Conservation (phyloP, 192 early-diverging fungal genomes). For the Piromyces sp. region DNA sequence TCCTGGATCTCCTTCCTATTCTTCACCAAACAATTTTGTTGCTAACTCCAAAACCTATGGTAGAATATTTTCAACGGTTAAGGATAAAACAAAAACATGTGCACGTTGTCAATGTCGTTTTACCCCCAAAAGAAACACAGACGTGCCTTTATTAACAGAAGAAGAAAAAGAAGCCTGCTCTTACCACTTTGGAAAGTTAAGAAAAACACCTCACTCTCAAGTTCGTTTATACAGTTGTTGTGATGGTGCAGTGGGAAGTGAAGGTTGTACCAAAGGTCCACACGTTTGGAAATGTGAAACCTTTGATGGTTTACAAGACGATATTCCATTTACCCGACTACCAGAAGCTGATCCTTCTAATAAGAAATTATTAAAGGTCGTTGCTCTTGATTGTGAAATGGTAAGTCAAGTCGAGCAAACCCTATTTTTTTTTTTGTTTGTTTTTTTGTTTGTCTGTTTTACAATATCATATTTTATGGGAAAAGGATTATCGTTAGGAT, state of each 20-base stretch:
- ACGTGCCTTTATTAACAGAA: conserved; percentile 7
- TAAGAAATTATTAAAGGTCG: conserved; percentile 6
- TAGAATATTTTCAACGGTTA: background rate
- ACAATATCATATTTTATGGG: too few species aligned
- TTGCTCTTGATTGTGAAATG: conserved; percentile 61
- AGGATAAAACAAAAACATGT: conserved; percentile 9
- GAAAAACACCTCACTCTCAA: conserved; percentile 11
- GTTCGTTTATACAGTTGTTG: conserved; percentile 27
- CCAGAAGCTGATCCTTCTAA: background rate
- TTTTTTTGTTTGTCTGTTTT: too few species aligned
- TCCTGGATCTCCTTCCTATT: background rate
- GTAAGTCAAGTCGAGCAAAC: too few species aligned
- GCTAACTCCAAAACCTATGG: background rate
- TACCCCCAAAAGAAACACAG: conserved; percentile 10
- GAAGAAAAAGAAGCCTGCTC: conserved; percentile 17
- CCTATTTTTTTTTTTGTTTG: too few species aligned
- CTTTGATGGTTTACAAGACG: conserved; percentile 13
- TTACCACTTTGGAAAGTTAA: conserved; percentile 21
- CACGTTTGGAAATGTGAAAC: conserved; percentile 49
- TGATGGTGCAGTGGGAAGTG: conserved; percentile 10
- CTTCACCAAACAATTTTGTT: background rate
- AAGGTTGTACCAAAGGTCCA: conserved; percentile 35
- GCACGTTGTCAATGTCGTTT: conserved; percentile 27
- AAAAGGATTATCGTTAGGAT: too few species aligned
- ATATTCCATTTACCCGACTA: conserved; percentile 12